Percentiles rank a stretch among this genome's conserved stretches.
Conservation (phyloP, 2,329 filamentous ascomycete genomes). For the Sclerotinia borealis region DNA sequence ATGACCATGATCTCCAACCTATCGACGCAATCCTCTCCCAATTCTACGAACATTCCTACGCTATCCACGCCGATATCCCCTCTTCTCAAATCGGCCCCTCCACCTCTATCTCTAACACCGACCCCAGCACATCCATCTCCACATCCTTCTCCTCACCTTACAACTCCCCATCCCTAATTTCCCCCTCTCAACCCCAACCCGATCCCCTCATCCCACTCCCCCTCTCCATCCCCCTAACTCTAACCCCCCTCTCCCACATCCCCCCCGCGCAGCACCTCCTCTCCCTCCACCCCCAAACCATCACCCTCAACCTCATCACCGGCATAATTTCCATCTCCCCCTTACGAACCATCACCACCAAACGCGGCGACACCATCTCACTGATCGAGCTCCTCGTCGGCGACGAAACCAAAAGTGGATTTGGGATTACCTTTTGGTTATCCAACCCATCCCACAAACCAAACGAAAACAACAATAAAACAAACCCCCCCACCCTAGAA, state of each 20-base stretch:
- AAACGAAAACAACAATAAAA: no score
- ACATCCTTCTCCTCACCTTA: slow-evolving; percentile 34
- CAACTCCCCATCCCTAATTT: background rate
- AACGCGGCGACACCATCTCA: slow-evolving; percentile 54
- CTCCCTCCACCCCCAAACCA: slow-evolving; percentile 58
- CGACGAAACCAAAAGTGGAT: slow-evolving; percentile 77
- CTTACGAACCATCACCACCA: slow-evolving; percentile 61
- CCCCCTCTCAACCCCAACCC: no score
- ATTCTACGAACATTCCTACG: slow-evolving; percentile 75
- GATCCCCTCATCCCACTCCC: no score
- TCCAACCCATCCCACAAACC: no score
- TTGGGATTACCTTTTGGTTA: slow-evolving; percentile 82
- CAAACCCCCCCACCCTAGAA: no score
- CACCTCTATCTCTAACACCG: slow-evolving; percentile 32
- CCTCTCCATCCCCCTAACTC: no score
- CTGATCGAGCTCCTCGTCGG: slow-evolving; percentile 75
- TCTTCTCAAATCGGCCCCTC: slow-evolving; percentile 50
- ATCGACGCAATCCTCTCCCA: slow-evolving; percentile 43
- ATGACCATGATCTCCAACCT: slow-evolving; percentile 10
- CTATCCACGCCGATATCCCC: slow-evolving; percentile 58
- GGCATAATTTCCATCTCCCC: slow-evolving; percentile 68
- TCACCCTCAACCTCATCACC: slow-evolving; percentile 76
- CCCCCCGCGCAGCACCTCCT: no score
- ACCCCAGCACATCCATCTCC: slow-evolving; percentile 29
- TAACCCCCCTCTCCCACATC: no score